Conservation (phyloP, 1,139 yeast genomes). For the Lipomyces yarrowii region DNA sequence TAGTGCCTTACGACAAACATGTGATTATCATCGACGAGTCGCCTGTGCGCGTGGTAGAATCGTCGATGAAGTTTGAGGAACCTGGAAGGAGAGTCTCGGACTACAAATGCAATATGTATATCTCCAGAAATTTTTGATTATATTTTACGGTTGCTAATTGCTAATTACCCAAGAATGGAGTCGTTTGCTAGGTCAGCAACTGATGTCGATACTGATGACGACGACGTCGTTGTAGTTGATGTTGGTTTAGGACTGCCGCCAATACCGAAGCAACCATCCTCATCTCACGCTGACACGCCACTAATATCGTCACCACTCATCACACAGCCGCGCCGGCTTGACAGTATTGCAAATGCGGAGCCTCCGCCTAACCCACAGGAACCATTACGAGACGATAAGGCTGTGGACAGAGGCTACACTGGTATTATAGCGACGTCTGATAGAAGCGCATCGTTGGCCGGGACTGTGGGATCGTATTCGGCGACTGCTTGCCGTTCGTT, state of each 20-base stretch:
- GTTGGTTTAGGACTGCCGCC: neutral
- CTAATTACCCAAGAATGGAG: neutral
- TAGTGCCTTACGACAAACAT: neutral
- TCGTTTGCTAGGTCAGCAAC: neutral
- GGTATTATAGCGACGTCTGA: neutral
- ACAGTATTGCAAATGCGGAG: neutral
- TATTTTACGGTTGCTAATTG: neutral
- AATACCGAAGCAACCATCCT: neutral
- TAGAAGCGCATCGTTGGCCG: neutral
- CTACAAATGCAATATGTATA: neutral
- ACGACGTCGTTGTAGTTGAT: neutral
- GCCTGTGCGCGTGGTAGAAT: slow-evolving; percentile 3
- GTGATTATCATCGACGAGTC: slow-evolving; percentile 15
- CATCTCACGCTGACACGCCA: neutral
- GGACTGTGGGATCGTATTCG: neutral
- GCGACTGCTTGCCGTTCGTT: neutral
- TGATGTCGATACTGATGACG: neutral
- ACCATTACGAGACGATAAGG: neutral
- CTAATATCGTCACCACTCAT: neutral
- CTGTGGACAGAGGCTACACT: neutral
- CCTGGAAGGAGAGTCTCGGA: neutral
- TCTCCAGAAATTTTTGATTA: neutral
- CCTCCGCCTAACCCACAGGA: neutral
- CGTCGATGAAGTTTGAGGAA: neutral
- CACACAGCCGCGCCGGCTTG: neutral